Evolutionary conservation across 176 grass and related monocot genomes (phyloP).

Genomic region (Elymus sibiricus): DNA sequence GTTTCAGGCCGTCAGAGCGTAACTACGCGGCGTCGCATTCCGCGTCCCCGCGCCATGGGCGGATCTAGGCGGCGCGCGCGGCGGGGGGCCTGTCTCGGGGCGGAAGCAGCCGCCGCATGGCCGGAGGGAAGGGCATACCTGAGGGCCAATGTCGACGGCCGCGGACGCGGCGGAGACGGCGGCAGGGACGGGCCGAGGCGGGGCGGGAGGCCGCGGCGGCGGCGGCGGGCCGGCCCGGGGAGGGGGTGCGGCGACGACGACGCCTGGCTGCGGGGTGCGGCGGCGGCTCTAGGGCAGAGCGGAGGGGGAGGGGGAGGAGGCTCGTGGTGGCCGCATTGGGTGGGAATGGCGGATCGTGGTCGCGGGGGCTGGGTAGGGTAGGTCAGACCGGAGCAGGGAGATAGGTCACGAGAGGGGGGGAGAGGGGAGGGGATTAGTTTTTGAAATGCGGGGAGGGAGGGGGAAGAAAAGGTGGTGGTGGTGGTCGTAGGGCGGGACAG

Average conservation of each 20-base stretch:
- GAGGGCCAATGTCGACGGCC: neutral
- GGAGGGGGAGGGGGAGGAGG: neutral
- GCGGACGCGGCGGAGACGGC: neutral
- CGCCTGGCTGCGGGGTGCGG: neutral
- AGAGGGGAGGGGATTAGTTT: neutral
- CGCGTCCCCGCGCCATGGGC: neutral
- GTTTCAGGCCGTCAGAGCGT: neutral
- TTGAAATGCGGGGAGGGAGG: neutral
- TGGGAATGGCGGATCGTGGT: neutral
- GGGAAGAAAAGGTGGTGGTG: neutral
- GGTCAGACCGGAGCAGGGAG: neutral
- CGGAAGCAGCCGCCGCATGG: too few relatives aligned
- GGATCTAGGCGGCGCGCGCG: neutral
- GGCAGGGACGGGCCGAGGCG: neutral
- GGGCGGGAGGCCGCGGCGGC: neutral
- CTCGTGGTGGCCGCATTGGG: neutral
- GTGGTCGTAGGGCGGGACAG: neutral
- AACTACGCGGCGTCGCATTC: neutral
- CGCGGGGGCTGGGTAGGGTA: neutral
- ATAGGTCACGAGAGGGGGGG: neutral
- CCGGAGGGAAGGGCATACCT: neutral
- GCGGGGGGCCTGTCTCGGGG: neutral
- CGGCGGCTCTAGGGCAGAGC: neutral
- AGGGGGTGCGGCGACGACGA: neutral
- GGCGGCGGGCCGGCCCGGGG: neutral